Evolutionary conservation across 148 eudicot genomes (phyloP), one percentile per base, ranked within the genome.

Genomic region (Rheum nobile): DNA sequence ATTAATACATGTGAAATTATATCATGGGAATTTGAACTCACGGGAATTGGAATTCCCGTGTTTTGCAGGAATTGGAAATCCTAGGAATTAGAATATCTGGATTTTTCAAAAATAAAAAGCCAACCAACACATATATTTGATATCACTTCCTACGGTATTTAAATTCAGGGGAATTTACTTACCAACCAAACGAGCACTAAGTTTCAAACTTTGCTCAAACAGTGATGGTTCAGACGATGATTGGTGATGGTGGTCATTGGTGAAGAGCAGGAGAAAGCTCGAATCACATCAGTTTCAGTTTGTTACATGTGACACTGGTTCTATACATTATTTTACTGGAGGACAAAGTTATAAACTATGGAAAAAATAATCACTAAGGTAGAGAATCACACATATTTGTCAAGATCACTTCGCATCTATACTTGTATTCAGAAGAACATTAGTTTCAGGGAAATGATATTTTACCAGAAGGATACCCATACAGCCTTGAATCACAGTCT

Each of bases 401-500:
- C 21, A 65, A 32, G 22, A 65, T 65, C 21, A 31, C 11, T 17
- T 17, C 11, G 22, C 67, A 59, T 29, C 10, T 59, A 59, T 59
- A 26, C 55, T 22, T 2, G 11, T 22, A 21, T 31, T 65, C 21
- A 65, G 39, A 34, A 32, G 16, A 14, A 65, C 41, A 32, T 65
- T 2, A 61, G 67, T 61, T 28, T 61, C 67, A 34, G 32, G 70
- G 39, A 34, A 16, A 31, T 65, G 70, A 65, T 14, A 14, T 16
- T 7, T 83, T 87, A 91, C 98, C 97, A 86, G 84, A 82, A 91
- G 84, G 75, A 86, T 81, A 77, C 85, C 88, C 93, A 88, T 87
- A 82, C 93, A 86, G 81, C 96, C 97, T 83, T 91, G 92, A 43
- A 89, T 88, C 41, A 91, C 90, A 44, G 91, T 80, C 79, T 83